Evolutionary conservation across 2,329 filamentous ascomycete species (phyloP).

Genomic region (Talaromyces atroroseus): DNA sequence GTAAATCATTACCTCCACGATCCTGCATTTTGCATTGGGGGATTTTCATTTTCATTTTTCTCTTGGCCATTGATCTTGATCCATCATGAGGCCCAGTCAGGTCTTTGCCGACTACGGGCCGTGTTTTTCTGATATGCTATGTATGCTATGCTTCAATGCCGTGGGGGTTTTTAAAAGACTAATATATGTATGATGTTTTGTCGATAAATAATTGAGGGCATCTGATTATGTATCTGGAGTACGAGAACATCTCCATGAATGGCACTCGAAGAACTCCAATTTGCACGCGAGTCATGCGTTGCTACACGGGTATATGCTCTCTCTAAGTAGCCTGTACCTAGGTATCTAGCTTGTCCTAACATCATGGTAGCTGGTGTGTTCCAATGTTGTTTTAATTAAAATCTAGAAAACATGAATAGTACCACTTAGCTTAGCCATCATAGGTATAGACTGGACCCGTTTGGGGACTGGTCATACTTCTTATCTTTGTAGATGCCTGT

Average conservation of each 20-base stretch:
- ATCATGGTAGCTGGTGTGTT: no score
- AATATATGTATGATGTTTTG: not conserved
- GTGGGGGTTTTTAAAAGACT: not conserved
- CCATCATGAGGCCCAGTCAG: not conserved
- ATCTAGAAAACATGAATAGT: no score
- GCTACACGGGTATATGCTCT: no score
- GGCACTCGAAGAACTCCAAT: not conserved
- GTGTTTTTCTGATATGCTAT: not conserved
- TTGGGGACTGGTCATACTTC: no score
- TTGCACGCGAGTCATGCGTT: no score
- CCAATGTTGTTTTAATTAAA: no score
- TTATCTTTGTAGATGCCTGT: no score
- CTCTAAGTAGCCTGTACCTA: no score
- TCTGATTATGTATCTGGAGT: not conserved
- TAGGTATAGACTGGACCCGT: no score
- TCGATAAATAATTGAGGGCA: not conserved
- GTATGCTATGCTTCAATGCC: not conserved
- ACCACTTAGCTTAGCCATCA: no score
- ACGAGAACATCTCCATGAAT: not conserved
- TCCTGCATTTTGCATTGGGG: not conserved
- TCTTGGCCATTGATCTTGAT: not conserved
- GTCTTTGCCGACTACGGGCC: not conserved
- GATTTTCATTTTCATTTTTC: not conserved
- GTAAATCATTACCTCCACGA: not conserved
- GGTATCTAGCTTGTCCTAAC: no score